Evolutionary conservation across 371 early-diverging fungal species (phyloP).

Genomic region (Apophysomyces trapeziformis): DNA sequence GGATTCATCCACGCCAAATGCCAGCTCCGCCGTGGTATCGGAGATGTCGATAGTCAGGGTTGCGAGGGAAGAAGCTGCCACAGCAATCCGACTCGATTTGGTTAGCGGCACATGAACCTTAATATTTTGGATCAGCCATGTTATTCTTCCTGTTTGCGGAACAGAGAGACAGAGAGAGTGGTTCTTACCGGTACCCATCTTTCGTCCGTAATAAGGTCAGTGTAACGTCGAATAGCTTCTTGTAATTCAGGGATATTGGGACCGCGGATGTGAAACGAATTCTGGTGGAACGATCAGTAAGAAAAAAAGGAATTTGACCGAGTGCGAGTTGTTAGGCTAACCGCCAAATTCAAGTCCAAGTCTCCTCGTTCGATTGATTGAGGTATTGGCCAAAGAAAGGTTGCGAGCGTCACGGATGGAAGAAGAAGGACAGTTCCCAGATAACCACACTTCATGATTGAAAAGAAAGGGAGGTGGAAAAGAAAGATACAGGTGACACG

Average conservation of each 20-base stretch:
- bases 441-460: neutral
- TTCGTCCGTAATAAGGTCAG: conserved; percentile 33
- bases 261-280: conserved; percentile 31
- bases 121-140: neutral
- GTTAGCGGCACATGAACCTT: conserved; percentile 33
- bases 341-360: conserved; percentile 28
- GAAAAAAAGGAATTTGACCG: conserved; percentile 7
- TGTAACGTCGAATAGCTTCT: conserved; percentile 44
- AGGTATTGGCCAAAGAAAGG: conserved; percentile 38
- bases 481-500: conserved; percentile 3
- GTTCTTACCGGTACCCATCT: conserved; percentile 44
- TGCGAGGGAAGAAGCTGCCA: conserved; percentile 14
- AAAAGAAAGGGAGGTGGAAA: neutral
- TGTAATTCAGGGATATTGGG: conserved; percentile 24
- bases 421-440: neutral
- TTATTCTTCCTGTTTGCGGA: no score
- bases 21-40: conserved; percentile 41
- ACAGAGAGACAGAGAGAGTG: neutral
- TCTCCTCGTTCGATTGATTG: conserved; percentile 34
- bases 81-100: conserved; percentile 10
- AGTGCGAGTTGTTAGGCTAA: conserved; percentile 10
- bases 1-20: conserved; percentile 63
- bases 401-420: conserved; percentile 10
- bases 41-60: conserved; percentile 38
- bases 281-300: conserved; percentile 14